Percentiles rank a stretch among this genome's conserved stretches.
Conservation (phyloP, 2,329 filamentous ascomycete species). For the Apiospora saccharicola region DNA sequence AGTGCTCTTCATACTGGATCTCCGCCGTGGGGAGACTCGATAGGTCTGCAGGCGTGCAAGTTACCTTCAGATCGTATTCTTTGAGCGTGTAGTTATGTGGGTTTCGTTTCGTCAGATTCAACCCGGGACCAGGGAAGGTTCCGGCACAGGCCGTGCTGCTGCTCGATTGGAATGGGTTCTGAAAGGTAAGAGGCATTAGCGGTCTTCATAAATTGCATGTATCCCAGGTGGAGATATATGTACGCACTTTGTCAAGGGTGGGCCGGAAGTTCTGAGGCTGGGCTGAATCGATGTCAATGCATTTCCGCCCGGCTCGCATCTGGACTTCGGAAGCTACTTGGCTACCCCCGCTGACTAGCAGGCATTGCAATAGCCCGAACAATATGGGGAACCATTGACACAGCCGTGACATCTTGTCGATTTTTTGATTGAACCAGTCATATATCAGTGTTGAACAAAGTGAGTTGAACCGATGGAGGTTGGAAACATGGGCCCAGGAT, state of each 20-base stretch:
- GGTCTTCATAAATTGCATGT: not conserved
- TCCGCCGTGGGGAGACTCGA: too few relatives aligned
- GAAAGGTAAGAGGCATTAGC: not conserved
- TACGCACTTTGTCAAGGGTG: not conserved
- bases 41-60: too few relatives aligned
- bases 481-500: too few relatives aligned
- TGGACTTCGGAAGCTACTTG: too few relatives aligned
- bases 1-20: not conserved
- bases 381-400: too few relatives aligned
- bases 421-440: too few relatives aligned
- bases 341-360: too few relatives aligned
- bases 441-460: too few relatives aligned
- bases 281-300: not conserved
- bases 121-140: not conserved
- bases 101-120: not conserved
- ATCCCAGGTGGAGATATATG: not conserved
- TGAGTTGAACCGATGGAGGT: too few relatives aligned
- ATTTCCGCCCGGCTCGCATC: not conserved
- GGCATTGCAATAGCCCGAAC: too few relatives aligned
- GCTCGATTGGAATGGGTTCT: not conserved
- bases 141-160: not conserved
- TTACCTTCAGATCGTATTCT: not conserved
- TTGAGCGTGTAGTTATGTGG: not conserved
- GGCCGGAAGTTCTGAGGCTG: not conserved
- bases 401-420: too few relatives aligned